Base-by-base conservation (phyloP, 2,329 filamentous ascomycete species). In the Colletotrichum sp. region DNA sequence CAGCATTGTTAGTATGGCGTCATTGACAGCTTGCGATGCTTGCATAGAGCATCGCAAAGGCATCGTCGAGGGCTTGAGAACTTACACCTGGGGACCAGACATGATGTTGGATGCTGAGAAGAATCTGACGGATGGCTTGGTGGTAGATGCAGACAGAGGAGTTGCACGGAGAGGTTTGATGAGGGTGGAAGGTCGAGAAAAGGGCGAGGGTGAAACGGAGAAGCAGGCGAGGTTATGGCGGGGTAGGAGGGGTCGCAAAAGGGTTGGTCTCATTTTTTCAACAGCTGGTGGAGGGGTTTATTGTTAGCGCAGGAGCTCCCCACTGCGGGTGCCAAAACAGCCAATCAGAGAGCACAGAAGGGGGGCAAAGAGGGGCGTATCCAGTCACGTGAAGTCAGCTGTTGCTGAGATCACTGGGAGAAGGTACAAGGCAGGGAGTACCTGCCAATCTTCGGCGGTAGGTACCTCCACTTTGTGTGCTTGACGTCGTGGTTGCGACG, bases 91-190 rank as follows among this genome's bases (percentile, higher is more conserved):
- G 85, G 92, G 87, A 84, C 89, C 88, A 78, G 80, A 76, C 95
- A 98, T 98, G 86, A 90, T 93, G 89, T 91, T 88, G 83, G 93
- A 87, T 85, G 94, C 89, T 77, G 86, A 88, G 81, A 89, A 90
- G 81, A 86, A 88, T 81, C 88, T 85, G 79, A 84, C 78, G 66
- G 82, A 77, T 76, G 74, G 72, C 72, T 78, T 78, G 74, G 76
- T 77, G 64, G 75, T 77, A 75, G 75, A 77, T 77, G 77, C 73
- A 75, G 72, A 76, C 65, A 76, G 64, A 65, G 67, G 66, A 71
- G 77, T 64, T 70, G 75, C 57, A 48, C 67, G 69, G 68, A 78
- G 69, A 73, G 77, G 77, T 77, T 78, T 75, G 67, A 76, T 68
- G 69, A 77, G 72, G 77, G 77, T 75, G 71, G 77, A 78, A 78